Conservation (phyloP, 2,329 filamentous ascomycete species). For the Zymoseptoria brevis region DNA sequence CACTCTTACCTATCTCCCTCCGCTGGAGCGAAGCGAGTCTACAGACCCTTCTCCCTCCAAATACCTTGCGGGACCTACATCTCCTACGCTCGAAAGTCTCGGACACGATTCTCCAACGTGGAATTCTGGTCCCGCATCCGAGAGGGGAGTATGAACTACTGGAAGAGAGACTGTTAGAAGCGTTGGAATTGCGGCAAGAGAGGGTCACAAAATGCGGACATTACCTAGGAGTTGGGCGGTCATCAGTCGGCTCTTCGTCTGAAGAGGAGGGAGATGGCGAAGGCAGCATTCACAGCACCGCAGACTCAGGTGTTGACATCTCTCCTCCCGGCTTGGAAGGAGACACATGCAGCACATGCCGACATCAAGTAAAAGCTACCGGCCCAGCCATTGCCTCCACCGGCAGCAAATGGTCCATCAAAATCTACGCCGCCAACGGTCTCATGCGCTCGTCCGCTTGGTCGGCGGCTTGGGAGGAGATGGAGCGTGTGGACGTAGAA, state of each 20-base stretch:
- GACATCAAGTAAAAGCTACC: constrained; percentile 30
- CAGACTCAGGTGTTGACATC: constrained; percentile 26
- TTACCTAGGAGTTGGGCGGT: constrained; percentile 49
- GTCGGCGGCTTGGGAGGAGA: constrained; percentile 90
- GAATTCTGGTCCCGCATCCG: constrained; percentile 67
- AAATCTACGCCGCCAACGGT: constrained; percentile 90
- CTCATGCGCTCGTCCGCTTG: constrained; percentile 87
- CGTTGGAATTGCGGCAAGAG: constrained; percentile 62
- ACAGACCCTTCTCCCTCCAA: constrained; percentile 43
- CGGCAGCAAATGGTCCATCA: constrained; percentile 63
- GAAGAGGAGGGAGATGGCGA: neutral
- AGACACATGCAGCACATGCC: constrained; percentile 28
- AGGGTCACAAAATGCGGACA: constrained; percentile 69
- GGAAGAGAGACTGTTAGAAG: constrained; percentile 68
- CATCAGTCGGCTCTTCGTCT: neutral
- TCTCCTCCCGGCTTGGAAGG: constrained; percentile 16
- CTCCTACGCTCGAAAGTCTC: constrained; percentile 62
- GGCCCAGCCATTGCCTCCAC: constrained; percentile 31
- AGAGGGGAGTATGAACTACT: constrained; percentile 72
- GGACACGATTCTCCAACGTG: constrained; percentile 66
- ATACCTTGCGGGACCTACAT: constrained; percentile 53
- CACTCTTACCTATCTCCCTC: constrained; percentile 62
- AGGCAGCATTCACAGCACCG: constrained; percentile 2
- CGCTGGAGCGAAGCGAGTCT: constrained; percentile 48
- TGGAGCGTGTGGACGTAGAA: constrained; percentile 97